Base-by-base conservation (phyloP, 306 rosid genomes). In the Fragaria nilgerrensis region DNA sequence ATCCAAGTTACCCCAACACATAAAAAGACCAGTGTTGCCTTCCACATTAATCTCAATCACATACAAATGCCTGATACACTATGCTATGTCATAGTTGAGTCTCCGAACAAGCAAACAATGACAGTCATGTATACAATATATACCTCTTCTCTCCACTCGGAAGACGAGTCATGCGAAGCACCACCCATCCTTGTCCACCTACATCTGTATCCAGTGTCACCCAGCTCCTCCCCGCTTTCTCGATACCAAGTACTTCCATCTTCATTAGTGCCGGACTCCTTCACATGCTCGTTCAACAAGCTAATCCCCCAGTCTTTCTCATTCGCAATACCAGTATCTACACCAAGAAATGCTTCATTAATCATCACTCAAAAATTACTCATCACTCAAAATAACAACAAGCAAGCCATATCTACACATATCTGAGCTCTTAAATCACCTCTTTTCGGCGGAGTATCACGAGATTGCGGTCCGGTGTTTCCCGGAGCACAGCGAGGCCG, bases 111-210 rank as follows among this genome's bases (percentile, higher is more conserved):
- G 25, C 37, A 1, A 13, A 73, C 16, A 39, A 73, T 27, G 52
- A 22, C 14, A 14, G 66, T 37, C 37, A 73, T 36, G 62, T 55
- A n/a, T 55, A 37, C 7, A 41, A 43, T 43, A 43, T 9, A 62
- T 92, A 92, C 97, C 95, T 90, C 89, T 89, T 95, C 98, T 85
- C 85, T 94, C 98, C 98, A 94, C 85, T 94, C 89, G 1, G 96
- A 94, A 75, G 93, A 90, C 75, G 85, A 87, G 78, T 88, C 97
- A 62, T 82, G 73, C 32, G 90, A 94, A 73, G 73, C 87, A 75
- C 98, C 98, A 49, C 98, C 96, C 98, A 94, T 92, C 87, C 92
- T 88, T 78, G 98, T 92, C 97, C 98, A 92, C 85, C 98, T 87
- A 86, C 97, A 89, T 95, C 98, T 89, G 88, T 80, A 92, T 75